A percentile compares a stretch with the other conserved stretches of the same genome.
Evolutionary conservation across 371 early-diverging fungal genomes (phyloP).

Genomic region (Fennellomyces sp.): DNA sequence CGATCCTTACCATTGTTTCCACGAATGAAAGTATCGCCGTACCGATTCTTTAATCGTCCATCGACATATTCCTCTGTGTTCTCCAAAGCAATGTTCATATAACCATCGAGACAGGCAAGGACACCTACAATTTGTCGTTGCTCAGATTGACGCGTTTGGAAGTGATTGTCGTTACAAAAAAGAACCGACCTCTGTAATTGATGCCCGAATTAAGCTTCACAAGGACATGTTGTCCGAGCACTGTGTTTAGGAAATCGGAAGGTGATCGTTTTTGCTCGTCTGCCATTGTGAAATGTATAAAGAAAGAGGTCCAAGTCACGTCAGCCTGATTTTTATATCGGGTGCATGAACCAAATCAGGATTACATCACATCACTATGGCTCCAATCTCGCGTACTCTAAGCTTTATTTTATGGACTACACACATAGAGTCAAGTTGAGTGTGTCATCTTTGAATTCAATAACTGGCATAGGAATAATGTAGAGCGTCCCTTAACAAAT

Average conservation of each 20-base stretch:
- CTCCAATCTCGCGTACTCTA: no score
- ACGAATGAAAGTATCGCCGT: conserved; percentile 95
- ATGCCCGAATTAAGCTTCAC: conserved; percentile 95
- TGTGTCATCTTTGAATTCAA: no score
- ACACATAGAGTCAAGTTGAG: no score
- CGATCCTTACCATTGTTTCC: conserved; percentile 91
- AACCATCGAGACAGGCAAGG: conserved; percentile 97
- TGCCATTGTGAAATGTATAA: conserved; percentile 22
- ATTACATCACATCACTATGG: no score
- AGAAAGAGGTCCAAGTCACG: conserved; percentile 2
- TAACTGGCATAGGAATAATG: no score
- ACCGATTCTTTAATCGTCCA: conserved; percentile 87
- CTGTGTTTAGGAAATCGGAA: conserved; percentile 80
- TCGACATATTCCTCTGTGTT: conserved; percentile 95
- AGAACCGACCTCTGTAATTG: conserved; percentile 82
- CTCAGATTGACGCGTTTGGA: background rate
- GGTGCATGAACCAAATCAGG: no score
- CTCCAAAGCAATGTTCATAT: conserved; percentile 98
- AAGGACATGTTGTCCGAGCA: conserved; percentile 83
- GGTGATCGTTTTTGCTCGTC: conserved; percentile 57
- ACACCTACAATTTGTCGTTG: conserved; percentile 58
- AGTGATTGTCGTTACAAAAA: background rate
- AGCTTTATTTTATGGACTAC: no score
- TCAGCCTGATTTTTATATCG: no score
- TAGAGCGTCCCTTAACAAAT: no score